Evolutionary conservation across 305 asterid species (phyloP).

Genomic region (Fraxinus angustifolia): DNA sequence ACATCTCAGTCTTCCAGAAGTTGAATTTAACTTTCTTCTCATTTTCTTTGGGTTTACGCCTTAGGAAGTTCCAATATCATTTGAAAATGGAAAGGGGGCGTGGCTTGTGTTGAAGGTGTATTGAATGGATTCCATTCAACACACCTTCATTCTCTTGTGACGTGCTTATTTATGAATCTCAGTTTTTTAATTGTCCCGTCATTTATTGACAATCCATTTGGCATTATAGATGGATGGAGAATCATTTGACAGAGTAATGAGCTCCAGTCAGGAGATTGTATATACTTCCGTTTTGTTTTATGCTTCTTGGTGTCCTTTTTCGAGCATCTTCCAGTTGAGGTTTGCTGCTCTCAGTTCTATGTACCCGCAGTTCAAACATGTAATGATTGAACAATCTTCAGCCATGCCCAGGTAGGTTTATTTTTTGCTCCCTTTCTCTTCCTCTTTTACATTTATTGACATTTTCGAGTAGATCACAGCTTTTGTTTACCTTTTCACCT

Average conservation of each 20-base stretch:
- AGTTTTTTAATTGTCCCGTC: conserved; percentile 13
- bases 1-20: background rate
- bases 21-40: background rate
- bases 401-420: conserved; percentile 58
- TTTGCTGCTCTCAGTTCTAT: conserved; percentile 59
- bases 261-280: conserved; percentile 35
- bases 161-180: conserved; percentile 13
- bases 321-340: conserved; percentile 37
- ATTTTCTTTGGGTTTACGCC: background rate
- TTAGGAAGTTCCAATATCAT: background rate
- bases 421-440: conserved; percentile 4
- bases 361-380: conserved; percentile 73
- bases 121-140: background rate
- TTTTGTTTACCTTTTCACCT: background rate
- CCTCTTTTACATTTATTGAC: background rate
- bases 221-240: conserved; percentile 50
- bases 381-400: conserved; percentile 59
- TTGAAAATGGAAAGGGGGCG: background rate
- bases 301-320: conserved; percentile 79
- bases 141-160: background rate
- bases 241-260: conserved; percentile 42
- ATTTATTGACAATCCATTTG: conserved; percentile 11
- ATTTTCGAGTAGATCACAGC: background rate
- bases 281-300: conserved; percentile 54
- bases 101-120: background rate